Percentiles rank a stretch among this genome's conserved stretches.
These are phyloP conservation scores for Pythium phragmiticola DNA, from an alignment of 352 stramenopile genomes.

Conservation along the genomic window DNA sequence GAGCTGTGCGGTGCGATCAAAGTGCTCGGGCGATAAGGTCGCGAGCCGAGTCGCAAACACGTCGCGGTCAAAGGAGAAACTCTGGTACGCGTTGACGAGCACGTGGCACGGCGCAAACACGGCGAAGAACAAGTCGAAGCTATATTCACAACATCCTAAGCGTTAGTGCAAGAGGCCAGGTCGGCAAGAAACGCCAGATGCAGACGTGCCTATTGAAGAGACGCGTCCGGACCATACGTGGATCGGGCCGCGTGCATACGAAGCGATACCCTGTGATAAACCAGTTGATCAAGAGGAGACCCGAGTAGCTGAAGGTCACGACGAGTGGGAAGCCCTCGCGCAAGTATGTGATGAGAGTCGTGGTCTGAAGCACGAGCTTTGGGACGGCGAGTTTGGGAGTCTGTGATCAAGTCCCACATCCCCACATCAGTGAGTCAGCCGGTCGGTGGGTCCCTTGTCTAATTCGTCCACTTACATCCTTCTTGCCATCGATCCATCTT, in stretches of 20 bases:
- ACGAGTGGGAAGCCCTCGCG: conserved; percentile 41
- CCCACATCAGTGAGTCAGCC: too few species aligned
- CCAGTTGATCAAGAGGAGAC: conserved; percentile 45
- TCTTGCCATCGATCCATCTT: too few species aligned
- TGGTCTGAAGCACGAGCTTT: conserved; percentile 51
- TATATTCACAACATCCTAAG: conserved; percentile 1
- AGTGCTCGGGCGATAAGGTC: conserved; percentile 29
- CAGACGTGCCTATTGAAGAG: conserved; percentile 16
- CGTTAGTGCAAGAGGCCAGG: background rate
- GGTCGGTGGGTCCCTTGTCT: background rate
- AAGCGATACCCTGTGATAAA: conserved; percentile 46
- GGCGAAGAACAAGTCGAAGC: conserved; percentile 64
- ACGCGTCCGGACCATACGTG: conserved; percentile 2
- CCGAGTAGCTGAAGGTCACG: conserved; percentile 40
- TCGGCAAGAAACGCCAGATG: background rate
- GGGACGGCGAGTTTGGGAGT: conserved; percentile 41
- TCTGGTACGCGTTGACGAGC: conserved; percentile 38
- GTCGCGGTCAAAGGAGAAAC: conserved; percentile 40
- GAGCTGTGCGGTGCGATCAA: conserved; percentile 39
- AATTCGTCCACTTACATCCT: background rate
- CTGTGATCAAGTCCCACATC: conserved; percentile 14
- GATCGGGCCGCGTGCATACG: conserved; percentile 3
- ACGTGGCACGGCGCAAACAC: conserved; percentile 51
- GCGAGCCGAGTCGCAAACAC: conserved; percentile 37
- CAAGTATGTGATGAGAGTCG: conserved; percentile 41